These are phyloP conservation scores for Silene coronaria DNA, from an alignment of 179 eudicot genomes.

Conservation along the genomic window DNA sequence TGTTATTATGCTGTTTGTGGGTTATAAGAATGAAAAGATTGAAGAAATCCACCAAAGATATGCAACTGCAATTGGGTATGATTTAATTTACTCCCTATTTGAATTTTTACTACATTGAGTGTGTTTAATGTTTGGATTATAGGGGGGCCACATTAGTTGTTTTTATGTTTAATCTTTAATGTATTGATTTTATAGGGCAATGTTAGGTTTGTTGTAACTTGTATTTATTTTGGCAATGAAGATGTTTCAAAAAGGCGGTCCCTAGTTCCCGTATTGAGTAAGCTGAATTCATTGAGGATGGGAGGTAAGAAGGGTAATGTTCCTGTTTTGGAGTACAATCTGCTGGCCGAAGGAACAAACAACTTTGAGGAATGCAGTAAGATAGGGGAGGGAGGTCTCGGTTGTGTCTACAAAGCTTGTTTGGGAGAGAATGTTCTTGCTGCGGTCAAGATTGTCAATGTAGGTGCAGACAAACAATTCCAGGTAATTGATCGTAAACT, in stretches of 20 bases:
- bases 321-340: slow-evolving; percentile 48
- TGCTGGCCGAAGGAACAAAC: slow-evolving; percentile 54
- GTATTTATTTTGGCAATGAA: slow-evolving; percentile 23
- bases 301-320: slow-evolving; percentile 44
- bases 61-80: slow-evolving; percentile 23
- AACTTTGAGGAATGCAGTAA: slow-evolving; percentile 46
- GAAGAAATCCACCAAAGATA: slow-evolving; percentile 19
- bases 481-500: slow-evolving; percentile 14
- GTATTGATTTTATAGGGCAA: not conserved
- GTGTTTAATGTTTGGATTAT: not conserved
- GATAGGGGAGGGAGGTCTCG: slow-evolving; percentile 51
- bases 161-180: not conserved
- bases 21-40: slow-evolving; percentile 21
- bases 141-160: not conserved
- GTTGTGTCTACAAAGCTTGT: slow-evolving; percentile 57
- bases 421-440: slow-evolving; percentile 43
- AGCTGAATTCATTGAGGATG: slow-evolving; percentile 36
- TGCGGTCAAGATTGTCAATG: slow-evolving; percentile 53
- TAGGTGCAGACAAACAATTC: slow-evolving; percentile 23
- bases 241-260: slow-evolving; percentile 46
- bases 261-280: slow-evolving; percentile 44
- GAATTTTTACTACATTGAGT: not conserved
- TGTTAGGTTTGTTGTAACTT: not conserved
- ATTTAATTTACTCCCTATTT: not conserved
- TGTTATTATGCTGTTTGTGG: slow-evolving; percentile 31